These are phyloP conservation scores for Candida odintsovae DNA, from an alignment of 805 yeast genomes.

Conservation along the genomic window DNA sequence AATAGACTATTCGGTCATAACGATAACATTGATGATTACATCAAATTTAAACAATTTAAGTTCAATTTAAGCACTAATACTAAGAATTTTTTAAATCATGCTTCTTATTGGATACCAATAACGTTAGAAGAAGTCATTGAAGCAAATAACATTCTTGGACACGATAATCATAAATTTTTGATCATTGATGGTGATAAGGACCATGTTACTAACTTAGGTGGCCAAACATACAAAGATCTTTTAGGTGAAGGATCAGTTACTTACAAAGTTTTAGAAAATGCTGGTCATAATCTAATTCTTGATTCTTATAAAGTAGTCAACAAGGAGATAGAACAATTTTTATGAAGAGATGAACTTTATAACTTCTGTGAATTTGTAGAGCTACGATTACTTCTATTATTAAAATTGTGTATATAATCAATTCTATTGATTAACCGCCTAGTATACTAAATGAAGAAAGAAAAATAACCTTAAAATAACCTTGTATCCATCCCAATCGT, in stretches of 20 bases:
- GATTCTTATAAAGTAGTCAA: constrained; percentile 16
- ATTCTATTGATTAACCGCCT: too few relatives aligned
- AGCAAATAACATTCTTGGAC: constrained; percentile 3
- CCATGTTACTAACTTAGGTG: constrained; percentile 19
- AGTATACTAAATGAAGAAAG: background rate
- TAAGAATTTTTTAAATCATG: constrained; percentile 16
- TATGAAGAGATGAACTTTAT: background rate
- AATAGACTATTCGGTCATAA: constrained; percentile 13
- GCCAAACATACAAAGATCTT: constrained; percentile 16
- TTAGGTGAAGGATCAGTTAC: constrained; percentile 11
- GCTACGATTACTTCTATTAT: too few relatives aligned
- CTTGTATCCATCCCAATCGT: background rate
- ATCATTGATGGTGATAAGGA: constrained; percentile 21
- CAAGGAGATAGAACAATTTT: constrained; percentile 1
- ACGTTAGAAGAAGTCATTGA: constrained; percentile 12
- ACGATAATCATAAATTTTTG: constrained; percentile 5
- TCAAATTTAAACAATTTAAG: constrained; percentile 23
- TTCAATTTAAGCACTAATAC: constrained; percentile 21
- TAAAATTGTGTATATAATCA: too few relatives aligned
- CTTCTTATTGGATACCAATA: constrained; percentile 14
- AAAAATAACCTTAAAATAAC: background rate
- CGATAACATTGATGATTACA: constrained; percentile 9
- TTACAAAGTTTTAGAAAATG: constrained; percentile 12
- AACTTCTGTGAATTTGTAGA: background rate
- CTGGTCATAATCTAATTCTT: constrained; percentile 21